Base-by-base conservation (phyloP, 1,139 yeast genomes). In the Petasospora fabianii region DNA sequence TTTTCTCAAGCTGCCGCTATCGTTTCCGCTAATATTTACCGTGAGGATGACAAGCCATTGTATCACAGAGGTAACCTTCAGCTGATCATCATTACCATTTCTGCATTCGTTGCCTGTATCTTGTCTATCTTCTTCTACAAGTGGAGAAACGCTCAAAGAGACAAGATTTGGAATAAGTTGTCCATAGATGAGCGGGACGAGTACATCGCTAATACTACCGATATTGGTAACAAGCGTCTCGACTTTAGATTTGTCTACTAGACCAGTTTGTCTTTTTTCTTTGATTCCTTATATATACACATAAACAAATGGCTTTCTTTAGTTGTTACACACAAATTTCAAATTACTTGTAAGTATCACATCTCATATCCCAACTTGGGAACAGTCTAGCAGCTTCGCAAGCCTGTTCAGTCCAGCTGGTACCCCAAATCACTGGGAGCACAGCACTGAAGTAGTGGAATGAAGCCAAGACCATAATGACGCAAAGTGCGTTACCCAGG, bases 1-100 rank as follows among this genome's bases (percentile, higher is more conserved):
- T 67, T 67, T 48, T 78, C 75, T 1, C 87, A 81, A 56, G 57
- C 73, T 1, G 80, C 80, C 3, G 55, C 62, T 34, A 73, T 80
- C 40, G 63, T 71, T 10, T 62, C 73, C 3, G 62, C 75, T n/a
- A 74, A 78, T 49, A 67, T 80, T 27, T 80, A 79, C 55, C 65
- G 78, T 37, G 56, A 59, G 0, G 71, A 68, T 38, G 87, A 80
- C 53, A 69, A 68, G 21, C 86, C 86, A 1, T 53, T 64, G 27
- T 80, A 79, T 53, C 65, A 65, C 36, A 57, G 73, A 22, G 86
- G 85, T 27, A 77, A 80, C 46, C 44, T 60, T 14, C 64, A 63
- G 31, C 54, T 69, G 20, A 37, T 42, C 21, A 34, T 22, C 7
- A 20, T 46, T 7, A 35, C 34, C 6, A 10, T 10, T 20, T 27